phyloP scores from a whole-genome alignment of 805 yeast genomes.

The Saturnispora halmiae region DNA sequence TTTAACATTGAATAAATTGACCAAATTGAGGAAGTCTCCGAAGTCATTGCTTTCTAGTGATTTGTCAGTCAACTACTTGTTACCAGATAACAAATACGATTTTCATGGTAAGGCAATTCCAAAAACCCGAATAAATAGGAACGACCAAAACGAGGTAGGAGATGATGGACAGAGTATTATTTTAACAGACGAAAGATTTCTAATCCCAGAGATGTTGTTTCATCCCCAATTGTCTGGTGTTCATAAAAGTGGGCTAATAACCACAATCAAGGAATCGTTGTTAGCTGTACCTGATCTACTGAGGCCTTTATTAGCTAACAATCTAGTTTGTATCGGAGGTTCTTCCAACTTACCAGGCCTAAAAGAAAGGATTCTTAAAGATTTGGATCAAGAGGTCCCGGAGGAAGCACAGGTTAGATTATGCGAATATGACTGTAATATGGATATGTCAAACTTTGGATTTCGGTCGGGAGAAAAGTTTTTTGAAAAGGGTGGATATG shows the following conservation, averaged over 20 bases:
- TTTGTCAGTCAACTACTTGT: slow-evolving; percentile 55
- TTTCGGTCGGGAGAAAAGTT: slow-evolving; percentile 51
- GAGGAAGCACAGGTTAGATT: slow-evolving; percentile 59
- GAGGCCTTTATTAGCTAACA: slow-evolving; percentile 68
- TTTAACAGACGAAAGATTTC: slow-evolving; percentile 77
- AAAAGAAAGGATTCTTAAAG: slow-evolving; percentile 47
- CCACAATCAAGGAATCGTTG: slow-evolving; percentile 59
- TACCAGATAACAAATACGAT: slow-evolving; percentile 82
- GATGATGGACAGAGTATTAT: slow-evolving; percentile 30
- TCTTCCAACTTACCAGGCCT: slow-evolving; percentile 64
- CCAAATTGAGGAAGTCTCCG: slow-evolving; percentile 18
- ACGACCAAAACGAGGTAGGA: slow-evolving; percentile 35
- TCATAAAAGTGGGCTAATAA: slow-evolving; percentile 70
- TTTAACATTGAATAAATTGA: slow-evolving; percentile 21
- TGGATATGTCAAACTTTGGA: slow-evolving; percentile 32
- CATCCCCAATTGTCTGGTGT: slow-evolving; percentile 78
- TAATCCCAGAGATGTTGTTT: slow-evolving; percentile 78
- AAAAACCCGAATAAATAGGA: slow-evolving; percentile 13
- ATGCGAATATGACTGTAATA: slow-evolving; percentile 21
- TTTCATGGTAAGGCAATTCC: slow-evolving; percentile 50
- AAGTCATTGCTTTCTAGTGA: slow-evolving; percentile 18
- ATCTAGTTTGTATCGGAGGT: slow-evolving; percentile 79
- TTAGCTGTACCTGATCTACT: slow-evolving; percentile 62
- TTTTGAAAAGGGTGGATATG: slow-evolving; percentile 37
- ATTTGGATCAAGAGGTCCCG: slow-evolving; percentile 59